Evolutionary conservation across 2,329 filamentous ascomycete genomes (phyloP), one percentile per base, ranked within the genome.

Genomic region (Cladophialophora carrionii): DNA sequence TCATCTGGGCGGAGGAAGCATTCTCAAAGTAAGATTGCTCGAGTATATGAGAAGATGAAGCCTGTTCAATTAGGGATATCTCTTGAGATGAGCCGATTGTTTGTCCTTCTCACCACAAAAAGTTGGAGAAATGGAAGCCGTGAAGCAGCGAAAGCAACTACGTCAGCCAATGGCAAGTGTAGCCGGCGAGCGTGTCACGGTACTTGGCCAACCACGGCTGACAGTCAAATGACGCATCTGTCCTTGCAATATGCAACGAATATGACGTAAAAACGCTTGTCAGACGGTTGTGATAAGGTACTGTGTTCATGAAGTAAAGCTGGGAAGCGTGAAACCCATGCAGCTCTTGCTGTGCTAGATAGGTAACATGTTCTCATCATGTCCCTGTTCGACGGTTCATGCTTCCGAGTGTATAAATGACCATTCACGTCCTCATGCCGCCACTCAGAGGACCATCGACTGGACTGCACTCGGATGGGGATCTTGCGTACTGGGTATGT

Each of bases 1-100:
- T 70, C 68, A 70, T 70, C 64, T 70, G 60, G 49, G 46, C 26
- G 62, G 64, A 64, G 52, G 51, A 59, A 67, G 55, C 68, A 70
- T 70, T 61, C 49, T 66, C 59, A 59, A 53, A n/a, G 20, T n/a
- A 59, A 31, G 26, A 1, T n/a, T 10, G 37, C 29, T 43, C 6
- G 31, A 32, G 41, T 29, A 34, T 51, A 29, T 10, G 29, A 57
- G 34, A 57, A 34, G 37, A 43, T 20, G 37, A 7, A 43, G 37
- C 37, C 37, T 17, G 2, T 24, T 55, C 4, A 26, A 20, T 26
- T 20, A 34, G 26, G 2, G 3, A 22, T 51, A 10, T 5, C 20
- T 51, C 48, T 51, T 51, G n/a, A 4, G 17, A 54, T 34, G 24
- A 20, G 3, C 20, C 17, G 29, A 31, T 24, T 20, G 54, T 10